phyloP scores from a whole-genome alignment of 164 flowering plant genomes.

The Stephania japonica region DNA sequence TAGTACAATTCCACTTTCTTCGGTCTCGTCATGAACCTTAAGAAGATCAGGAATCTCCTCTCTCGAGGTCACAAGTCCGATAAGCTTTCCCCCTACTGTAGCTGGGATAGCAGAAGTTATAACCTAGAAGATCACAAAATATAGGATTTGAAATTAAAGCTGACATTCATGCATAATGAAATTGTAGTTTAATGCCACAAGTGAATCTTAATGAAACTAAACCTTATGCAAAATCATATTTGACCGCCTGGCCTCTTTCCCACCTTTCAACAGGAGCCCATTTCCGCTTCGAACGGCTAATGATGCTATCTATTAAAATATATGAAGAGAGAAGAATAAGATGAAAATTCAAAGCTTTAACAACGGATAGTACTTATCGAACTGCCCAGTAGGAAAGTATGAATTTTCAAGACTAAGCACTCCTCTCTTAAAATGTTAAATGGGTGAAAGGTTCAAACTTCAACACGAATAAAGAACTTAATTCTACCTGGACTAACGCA shows the following conservation, averaged over 20 bases:
- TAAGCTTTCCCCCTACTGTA: conserved; percentile 66
- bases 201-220: conserved; percentile 3
- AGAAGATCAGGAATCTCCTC: conserved; percentile 96
- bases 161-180: no score
- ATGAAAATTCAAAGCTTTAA: not conserved
- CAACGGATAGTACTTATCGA: not conserved
- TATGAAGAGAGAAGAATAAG: not conserved
- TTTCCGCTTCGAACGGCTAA: conserved; percentile 93
- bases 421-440: not conserved
- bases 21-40: conserved; percentile 41
- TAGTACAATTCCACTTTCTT: not conserved
- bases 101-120: conserved; percentile 78
- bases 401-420: not conserved
- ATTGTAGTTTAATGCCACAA: not conserved
- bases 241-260: conserved; percentile 90
- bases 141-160: no score
- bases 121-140: conserved; percentile 34
- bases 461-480: not conserved
- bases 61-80: conserved; percentile 93
- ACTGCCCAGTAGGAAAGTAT: not conserved
- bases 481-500: conserved; percentile 87
- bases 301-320: conserved; percentile 73
- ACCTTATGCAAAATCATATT: conserved; percentile 93
- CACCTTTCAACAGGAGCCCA: conserved; percentile 96
- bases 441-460: not conserved